Percentiles rank a stretch among this genome's conserved stretches.
phyloP scores from a whole-genome alignment of 495 filamentous ascomycete species.

The Recurvomyces mirabilis region DNA sequence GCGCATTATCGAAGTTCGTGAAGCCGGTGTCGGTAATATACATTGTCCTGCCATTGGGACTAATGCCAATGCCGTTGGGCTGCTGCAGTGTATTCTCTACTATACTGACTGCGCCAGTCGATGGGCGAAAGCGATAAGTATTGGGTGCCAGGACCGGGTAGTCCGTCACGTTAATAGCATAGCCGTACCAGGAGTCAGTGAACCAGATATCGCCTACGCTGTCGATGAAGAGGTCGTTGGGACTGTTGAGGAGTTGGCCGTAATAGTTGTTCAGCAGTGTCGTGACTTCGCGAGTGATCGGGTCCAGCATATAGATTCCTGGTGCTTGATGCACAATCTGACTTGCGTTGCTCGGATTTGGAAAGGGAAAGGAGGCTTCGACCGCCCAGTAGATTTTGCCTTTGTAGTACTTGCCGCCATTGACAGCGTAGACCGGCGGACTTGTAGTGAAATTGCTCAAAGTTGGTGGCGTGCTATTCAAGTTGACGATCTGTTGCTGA shows the following conservation, averaged over 20 bases:
- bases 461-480: slow-evolving; percentile 12
- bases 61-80: slow-evolving; percentile 36
- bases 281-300: slow-evolving; percentile 13
- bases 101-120: slow-evolving; percentile 24
- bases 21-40: slow-evolving; percentile 36
- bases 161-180: slow-evolving; percentile 35
- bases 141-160: slow-evolving; percentile 36
- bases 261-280: slow-evolving; percentile 23
- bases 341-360: not conserved
- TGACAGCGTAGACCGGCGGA: slow-evolving; percentile 18
- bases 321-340: slow-evolving; percentile 4
- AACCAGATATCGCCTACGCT: slow-evolving; percentile 41
- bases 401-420: slow-evolving; percentile 14
- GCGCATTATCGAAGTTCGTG: slow-evolving; percentile 15
- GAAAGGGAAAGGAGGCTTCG: not conserved
- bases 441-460: slow-evolving; percentile 10
- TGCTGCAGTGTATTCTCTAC: slow-evolving; percentile 25
- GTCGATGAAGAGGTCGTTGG: slow-evolving; percentile 24
- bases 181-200: slow-evolving; percentile 40
- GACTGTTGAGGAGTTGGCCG: slow-evolving; percentile 23
- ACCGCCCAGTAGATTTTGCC: slow-evolving; percentile 17
- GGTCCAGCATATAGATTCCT: slow-evolving; percentile 21
- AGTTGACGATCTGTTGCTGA: slow-evolving; percentile 14
- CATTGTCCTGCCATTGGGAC: slow-evolving; percentile 31
- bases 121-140: slow-evolving; percentile 35